phyloP scores from a whole-genome alignment of 495 filamentous ascomycete genomes.

The Neurospora africana region DNA sequence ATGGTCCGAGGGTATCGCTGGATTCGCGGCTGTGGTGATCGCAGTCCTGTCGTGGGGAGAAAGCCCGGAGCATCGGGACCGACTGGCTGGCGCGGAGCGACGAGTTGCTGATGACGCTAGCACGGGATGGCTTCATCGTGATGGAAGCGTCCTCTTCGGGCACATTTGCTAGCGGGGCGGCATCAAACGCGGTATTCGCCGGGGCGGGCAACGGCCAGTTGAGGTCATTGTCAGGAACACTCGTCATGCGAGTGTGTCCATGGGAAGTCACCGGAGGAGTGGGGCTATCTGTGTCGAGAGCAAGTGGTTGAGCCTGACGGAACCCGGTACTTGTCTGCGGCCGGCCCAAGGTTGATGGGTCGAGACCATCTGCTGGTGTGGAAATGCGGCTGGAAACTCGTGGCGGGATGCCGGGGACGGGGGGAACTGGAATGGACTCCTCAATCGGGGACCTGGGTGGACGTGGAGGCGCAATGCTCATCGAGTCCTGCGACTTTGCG shows the following conservation, averaged over 20 bases:
- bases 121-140: conserved; percentile 22
- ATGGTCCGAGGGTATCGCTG: conserved; percentile 34
- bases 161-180: conserved; percentile 49
- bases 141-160: conserved; percentile 52
- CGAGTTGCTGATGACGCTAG: conserved; percentile 32
- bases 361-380: conserved; percentile 30
- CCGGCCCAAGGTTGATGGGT: conserved; percentile 25
- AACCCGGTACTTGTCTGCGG: conserved; percentile 30
- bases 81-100: conserved; percentile 38
- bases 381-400: conserved; percentile 41
- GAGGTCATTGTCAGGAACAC: conserved; percentile 36
- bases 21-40: conserved; percentile 20
- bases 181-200: conserved; percentile 28
- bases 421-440: conserved; percentile 16
- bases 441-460: conserved; percentile 38
- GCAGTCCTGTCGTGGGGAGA: conserved; percentile 18
- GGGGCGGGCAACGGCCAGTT: conserved; percentile 37
- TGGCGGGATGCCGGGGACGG: conserved; percentile 25
- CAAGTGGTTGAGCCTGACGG: conserved; percentile 28
- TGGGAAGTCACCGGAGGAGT: conserved; percentile 21
- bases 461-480: conserved; percentile 35
- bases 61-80: conserved; percentile 33
- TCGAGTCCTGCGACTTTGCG: conserved; percentile 37
- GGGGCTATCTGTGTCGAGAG: conserved; percentile 13
- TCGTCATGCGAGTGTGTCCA: conserved; percentile 26